Evolutionary conservation across 2,329 filamentous ascomycete genomes (phyloP).

Genomic region (Mollisia scopiformis): DNA sequence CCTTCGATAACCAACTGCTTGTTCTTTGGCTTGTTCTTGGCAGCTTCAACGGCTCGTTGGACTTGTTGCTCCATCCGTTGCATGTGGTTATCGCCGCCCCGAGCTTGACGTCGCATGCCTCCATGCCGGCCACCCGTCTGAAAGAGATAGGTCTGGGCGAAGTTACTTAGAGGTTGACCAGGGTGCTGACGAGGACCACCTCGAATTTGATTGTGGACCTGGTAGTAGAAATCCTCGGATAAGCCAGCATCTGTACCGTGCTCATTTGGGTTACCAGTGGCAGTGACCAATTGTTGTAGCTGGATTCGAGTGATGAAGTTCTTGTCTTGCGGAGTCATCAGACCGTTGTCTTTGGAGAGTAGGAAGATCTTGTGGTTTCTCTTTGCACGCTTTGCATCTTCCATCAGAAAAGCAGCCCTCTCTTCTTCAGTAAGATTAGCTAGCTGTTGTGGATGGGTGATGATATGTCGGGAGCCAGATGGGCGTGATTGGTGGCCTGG

Average conservation of each 20-base stretch:
- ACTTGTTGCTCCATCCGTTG: slow-evolving; percentile 99
- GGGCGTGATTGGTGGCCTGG: slow-evolving; percentile 38
- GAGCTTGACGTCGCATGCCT: slow-evolving; percentile 72
- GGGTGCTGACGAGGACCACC: slow-evolving; percentile 89
- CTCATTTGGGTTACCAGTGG: slow-evolving; percentile 85
- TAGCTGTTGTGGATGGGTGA: slow-evolving; percentile 74
- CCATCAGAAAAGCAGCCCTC: slow-evolving; percentile 79
- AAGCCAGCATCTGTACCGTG: slow-evolving; percentile 79
- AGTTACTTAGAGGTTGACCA: slow-evolving; percentile 90
- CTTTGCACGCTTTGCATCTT: slow-evolving; percentile 94
- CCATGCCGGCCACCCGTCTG: slow-evolving; percentile 88
- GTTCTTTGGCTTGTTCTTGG: slow-evolving; percentile 97
- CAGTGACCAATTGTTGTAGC: slow-evolving; percentile 91
- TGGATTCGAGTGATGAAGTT: slow-evolving; percentile 99
- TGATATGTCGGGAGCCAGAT: slow-evolving; percentile 49
- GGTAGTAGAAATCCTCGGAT: slow-evolving; percentile 96
- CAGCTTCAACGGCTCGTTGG: slow-evolving; percentile 93
- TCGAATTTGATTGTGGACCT: slow-evolving; percentile 93
- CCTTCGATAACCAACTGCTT: slow-evolving; percentile 96
- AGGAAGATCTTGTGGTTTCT: slow-evolving; percentile 98
- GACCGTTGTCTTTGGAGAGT: slow-evolving; percentile 88
- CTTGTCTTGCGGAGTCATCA: slow-evolving; percentile 99
- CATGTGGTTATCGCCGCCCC: slow-evolving; percentile 93
- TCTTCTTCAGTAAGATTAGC: slow-evolving; percentile 82
- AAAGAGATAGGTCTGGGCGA: slow-evolving; percentile 96